phyloP scores from a whole-genome alignment of 2,329 filamentous ascomycete species.

The Venturia carpophila region DNA sequence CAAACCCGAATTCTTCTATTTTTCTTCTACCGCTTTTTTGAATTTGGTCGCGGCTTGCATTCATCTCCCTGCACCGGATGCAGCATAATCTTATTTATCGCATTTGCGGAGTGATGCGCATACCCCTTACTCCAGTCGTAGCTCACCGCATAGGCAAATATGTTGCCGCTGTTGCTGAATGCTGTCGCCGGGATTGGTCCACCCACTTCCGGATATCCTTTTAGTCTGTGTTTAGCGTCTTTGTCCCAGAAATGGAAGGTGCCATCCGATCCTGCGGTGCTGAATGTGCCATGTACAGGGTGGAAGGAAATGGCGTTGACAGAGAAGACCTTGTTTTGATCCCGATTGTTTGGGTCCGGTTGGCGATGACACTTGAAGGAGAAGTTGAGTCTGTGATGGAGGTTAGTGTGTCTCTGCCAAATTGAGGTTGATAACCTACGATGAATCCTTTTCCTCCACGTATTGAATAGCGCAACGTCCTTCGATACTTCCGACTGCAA shows the following conservation, averaged over 20 bases:
- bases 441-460: constrained; percentile 87
- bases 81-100: constrained; percentile 45
- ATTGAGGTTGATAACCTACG: constrained; percentile 30
- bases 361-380: constrained; percentile 99
- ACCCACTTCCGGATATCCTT: constrained; percentile 56
- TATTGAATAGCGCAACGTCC: constrained; percentile 97
- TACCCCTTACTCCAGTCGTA: constrained; percentile 99
- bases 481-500: constrained; percentile 93
- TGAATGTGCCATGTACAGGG: constrained; percentile 94
- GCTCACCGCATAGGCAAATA: constrained; percentile 61
- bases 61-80: constrained; percentile 42
- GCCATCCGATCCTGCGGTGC: constrained; percentile 87
- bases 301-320: constrained; percentile 99
- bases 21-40: constrained; percentile 32
- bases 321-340: constrained; percentile 80
- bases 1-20: background rate
- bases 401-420: background rate
- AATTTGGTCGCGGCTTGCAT: constrained; percentile 43
- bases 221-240: constrained; percentile 45
- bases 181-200: constrained; percentile 83
- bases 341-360: constrained; percentile 51
- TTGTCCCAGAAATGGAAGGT: constrained; percentile 95
- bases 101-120: constrained; percentile 62
- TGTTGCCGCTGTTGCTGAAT: constrained; percentile 76
- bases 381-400: constrained; percentile 62